Evolutionary conservation across 139 green algal species (phyloP), one percentile per base, ranked within the genome.

Genomic region (Chlorella sp.): DNA sequence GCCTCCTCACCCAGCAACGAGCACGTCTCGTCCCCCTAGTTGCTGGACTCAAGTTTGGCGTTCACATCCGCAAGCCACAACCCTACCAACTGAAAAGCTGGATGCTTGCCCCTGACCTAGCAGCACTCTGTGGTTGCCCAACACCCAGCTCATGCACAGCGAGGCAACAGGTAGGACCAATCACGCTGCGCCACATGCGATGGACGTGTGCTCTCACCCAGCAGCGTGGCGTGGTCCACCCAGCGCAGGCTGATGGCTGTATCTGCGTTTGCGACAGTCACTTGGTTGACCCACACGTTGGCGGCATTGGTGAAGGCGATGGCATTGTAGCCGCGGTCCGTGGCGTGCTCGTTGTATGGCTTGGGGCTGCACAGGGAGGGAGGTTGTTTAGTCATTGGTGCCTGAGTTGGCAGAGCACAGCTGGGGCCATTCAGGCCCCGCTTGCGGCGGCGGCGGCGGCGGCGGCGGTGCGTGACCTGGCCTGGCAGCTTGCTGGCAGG

Each of bases 321-420:
- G 14, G 77, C 77, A 32, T 83, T 83, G 60, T 83, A 83, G 14
- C 77, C 77, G 16, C 77, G 77, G 41, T 83, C 77, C 6, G 77
- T 40, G 16, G 54, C 43, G 58, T 83, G 77, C 6, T 26, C 58
- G 30, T 7, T 0, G 60, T 83, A 83, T 14, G 28, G 60, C 17
- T 7, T 9, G 26, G 77, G 77, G 28, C 77, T 83, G 77, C 77
- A 73, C 32, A n/a, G 19, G 16, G 48, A 7, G 6, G 72, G 6
- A 51, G 4, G 67, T 43, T 22, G 5, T n/a, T n/a, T n/a, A n/a
- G n/a, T n/a, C n/a, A n/a, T n/a, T n/a, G n/a, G n/a, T n/a, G n/a
- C n/a, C n/a, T n/a, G n/a, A n/a, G n/a, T n/a, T n/a, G n/a, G n/a
- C n/a, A n/a, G n/a, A 26, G n/a, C n/a, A 26, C 65, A 73, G 2